Evolutionary conservation across 768 basidiomycete genomes (phyloP), one percentile per base, ranked within the genome.

Genomic region (Leccinum barrowsii): DNA sequence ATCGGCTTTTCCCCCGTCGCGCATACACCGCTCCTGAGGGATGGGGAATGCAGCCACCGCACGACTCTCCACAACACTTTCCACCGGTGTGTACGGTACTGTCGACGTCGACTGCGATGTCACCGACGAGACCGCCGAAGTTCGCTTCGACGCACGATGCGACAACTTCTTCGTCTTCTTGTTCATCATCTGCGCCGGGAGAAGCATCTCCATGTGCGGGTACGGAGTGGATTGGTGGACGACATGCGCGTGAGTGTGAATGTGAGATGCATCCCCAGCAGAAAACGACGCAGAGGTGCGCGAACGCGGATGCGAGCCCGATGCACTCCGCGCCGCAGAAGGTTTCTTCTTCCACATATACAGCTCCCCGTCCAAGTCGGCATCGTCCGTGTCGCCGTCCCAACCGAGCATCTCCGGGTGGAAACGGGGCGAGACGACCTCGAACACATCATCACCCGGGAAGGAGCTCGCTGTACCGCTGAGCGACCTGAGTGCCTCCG

Each of bases 221-320:
- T 74, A 69, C 2, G 71, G 63, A 10, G 59, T 50, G 42, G 62
- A 66, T 34, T 68, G 70, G 22, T 71, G 72, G 11, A 63, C 60
- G 32, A 62, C 50, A 37, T 64, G 69, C 47, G 70, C 4, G 5
- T 44, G 67, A 51, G 68, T 67, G 55, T 72, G 72, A n/a, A 54
- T 54, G 50, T 63, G 53, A 19, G 60, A 49, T 28, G 54, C 22
- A 37, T 66, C 68, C 22, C 68, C 65, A 32, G 64, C 59, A 24
- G 78, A 78, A 26, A 73, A 49, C 0, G 83, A 84, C 5, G 81
- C 71, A 5, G 85, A 85, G 0, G 86, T 86, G 32, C 82, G 79
- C 4, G 85, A 87, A 35, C 79, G 82, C 4, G 83, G 84, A 58
- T 85, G 82, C 0, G 86, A 87, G 26, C 79, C 60, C 0, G 71